Conservation (phyloP, 2,329 filamentous ascomycete species). For the Colletotrichum destructivum region DNA sequence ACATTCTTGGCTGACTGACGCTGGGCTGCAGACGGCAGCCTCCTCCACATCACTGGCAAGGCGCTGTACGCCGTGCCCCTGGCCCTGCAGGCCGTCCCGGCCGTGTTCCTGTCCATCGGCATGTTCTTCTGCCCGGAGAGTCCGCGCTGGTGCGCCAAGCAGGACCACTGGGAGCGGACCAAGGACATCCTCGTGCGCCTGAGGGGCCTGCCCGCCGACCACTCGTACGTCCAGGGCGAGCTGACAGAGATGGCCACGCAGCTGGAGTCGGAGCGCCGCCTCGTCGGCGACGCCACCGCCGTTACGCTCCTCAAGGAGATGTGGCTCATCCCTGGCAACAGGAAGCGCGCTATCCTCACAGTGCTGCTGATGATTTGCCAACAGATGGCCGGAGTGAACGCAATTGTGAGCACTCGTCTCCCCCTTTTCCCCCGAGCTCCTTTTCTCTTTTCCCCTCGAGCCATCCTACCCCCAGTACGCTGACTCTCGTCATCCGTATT, state of each 20-base stretch:
- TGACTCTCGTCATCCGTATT: not conserved
- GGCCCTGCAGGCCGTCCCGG: constrained; percentile 75
- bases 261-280: constrained; percentile 73
- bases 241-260: constrained; percentile 73
- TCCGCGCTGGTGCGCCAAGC: constrained; percentile 77
- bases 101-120: constrained; percentile 65
- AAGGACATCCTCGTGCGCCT: constrained; percentile 69
- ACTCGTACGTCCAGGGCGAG: constrained; percentile 71
- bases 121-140: constrained; percentile 74
- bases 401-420: constrained; percentile 54
- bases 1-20: no score
- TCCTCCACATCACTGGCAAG: constrained; percentile 62
- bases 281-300: constrained; percentile 66
- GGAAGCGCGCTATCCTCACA: constrained; percentile 75
- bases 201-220: constrained; percentile 64
- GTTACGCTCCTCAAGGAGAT: constrained; percentile 76
- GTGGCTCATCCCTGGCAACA: constrained; percentile 72
- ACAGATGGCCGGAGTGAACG: constrained; percentile 77
- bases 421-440: not conserved
- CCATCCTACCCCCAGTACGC: constrained; percentile 59
- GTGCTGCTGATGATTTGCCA: constrained; percentile 77
- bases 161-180: constrained; percentile 78
- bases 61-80: constrained; percentile 74
- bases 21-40: constrained; percentile 55
- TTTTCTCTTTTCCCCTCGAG: constrained; percentile 50